phyloP scores from a whole-genome alignment of 805 yeast species.

The Dipodascus geniculatus region DNA sequence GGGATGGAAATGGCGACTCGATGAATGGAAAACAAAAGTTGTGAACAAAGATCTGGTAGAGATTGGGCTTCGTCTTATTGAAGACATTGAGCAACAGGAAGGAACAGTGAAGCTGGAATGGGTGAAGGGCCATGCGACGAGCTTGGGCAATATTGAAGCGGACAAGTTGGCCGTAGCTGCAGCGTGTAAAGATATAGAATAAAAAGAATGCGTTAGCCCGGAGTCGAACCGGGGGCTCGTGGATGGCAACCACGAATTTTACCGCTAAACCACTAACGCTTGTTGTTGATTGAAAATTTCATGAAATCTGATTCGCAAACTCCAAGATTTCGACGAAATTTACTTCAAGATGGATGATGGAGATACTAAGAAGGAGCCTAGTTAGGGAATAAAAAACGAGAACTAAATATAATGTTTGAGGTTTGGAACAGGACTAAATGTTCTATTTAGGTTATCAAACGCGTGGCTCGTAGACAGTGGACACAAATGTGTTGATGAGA shows the following conservation, averaged over 20 bases:
- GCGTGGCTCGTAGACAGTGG: too few relatives aligned
- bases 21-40: constrained; percentile 43
- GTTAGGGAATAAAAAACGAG: too few relatives aligned
- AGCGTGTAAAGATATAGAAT: not conserved
- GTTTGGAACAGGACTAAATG: not conserved
- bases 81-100: constrained; percentile 14
- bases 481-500: too few relatives aligned
- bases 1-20: constrained; percentile 42
- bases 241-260: constrained; percentile 47
- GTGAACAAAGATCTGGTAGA: constrained; percentile 42
- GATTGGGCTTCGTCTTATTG: constrained; percentile 26
- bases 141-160: constrained; percentile 64
- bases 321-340: too few relatives aligned
- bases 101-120: constrained; percentile 37
- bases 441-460: not conserved
- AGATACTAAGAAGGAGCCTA: too few relatives aligned
- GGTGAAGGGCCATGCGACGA: constrained; percentile 65
- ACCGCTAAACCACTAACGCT: constrained; percentile 46
- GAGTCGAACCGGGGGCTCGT: constrained; percentile 50
- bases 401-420: not conserved
- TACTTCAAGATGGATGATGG: too few relatives aligned
- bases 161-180: constrained; percentile 46
- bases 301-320: too few relatives aligned
- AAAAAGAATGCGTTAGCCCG: constrained; percentile 38
- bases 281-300: too few relatives aligned